These are phyloP conservation scores for Globisporangium apiculatum DNA, from an alignment of 352 stramenopile genomes.

Conservation along the genomic window DNA sequence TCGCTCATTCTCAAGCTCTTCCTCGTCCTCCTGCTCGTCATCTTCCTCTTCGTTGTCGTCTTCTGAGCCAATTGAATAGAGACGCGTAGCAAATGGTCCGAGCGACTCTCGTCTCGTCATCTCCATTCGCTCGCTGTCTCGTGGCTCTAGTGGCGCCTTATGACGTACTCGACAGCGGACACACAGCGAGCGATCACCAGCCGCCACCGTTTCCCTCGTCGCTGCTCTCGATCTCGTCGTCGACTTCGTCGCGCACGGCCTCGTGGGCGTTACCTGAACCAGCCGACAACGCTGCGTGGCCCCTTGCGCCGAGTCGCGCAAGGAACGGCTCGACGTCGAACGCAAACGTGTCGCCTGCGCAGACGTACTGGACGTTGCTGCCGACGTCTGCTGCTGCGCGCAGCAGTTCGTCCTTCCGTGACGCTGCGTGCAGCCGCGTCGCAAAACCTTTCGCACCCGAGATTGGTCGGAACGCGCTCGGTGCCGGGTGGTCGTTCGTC, in stretches of 20 bases:
- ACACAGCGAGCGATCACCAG: too few relatives aligned
- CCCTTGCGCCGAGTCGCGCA: constrained; percentile 25
- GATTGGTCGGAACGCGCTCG: constrained; percentile 70
- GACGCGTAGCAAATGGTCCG: too few relatives aligned
- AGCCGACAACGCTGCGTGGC: constrained; percentile 1
- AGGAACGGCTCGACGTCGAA: constrained; percentile 71
- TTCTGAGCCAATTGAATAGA: constrained; percentile 9
- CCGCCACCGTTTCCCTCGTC: constrained; percentile 32
- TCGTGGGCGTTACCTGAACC: neutral
- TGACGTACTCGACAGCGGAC: too few relatives aligned
- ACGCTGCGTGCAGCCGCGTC: constrained; percentile 35
- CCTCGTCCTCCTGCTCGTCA: constrained; percentile 69
- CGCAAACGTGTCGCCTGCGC: constrained; percentile 48
- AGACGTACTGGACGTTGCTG: constrained; percentile 17
- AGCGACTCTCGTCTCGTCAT: too few relatives aligned
- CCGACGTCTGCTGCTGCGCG: constrained; percentile 16
- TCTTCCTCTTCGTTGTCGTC: constrained; percentile 80
- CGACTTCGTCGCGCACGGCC: constrained; percentile 16
- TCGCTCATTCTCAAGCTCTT: constrained; percentile 86
- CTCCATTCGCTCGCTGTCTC: too few relatives aligned
- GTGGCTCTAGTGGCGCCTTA: too few relatives aligned
- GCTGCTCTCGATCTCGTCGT: constrained; percentile 69
- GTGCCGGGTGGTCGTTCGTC: constrained; percentile 61
- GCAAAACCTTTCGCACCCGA: constrained; percentile 40
- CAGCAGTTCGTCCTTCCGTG: constrained; percentile 33